Evolutionary conservation across 2,329 filamentous ascomycete genomes (phyloP).

Genomic region (Arthroderma uncinatum): DNA sequence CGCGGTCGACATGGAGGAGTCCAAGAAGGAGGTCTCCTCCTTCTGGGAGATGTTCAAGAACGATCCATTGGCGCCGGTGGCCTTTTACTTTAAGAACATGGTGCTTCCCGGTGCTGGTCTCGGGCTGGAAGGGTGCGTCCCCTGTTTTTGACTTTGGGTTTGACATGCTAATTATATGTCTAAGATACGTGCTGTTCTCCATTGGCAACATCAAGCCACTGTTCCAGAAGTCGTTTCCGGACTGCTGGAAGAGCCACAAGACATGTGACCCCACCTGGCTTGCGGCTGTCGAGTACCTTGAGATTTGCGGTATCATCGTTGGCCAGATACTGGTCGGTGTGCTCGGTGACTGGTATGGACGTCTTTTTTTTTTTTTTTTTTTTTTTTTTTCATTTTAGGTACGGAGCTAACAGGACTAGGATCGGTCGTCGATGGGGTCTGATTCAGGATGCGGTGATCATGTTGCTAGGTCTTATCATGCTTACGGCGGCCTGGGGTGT

Average conservation of each 20-base stretch:
- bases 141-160: not conserved
- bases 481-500: constrained; percentile 82
- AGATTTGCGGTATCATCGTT: constrained; percentile 89
- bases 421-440: constrained; percentile 88
- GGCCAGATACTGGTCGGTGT: constrained; percentile 82
- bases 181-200: constrained; percentile 76
- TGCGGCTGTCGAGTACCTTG: constrained; percentile 75
- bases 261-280: constrained; percentile 73
- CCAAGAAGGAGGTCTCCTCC: constrained; percentile 51
- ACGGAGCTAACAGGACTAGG: constrained; percentile 37
- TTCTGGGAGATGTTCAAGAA: constrained; percentile 74
- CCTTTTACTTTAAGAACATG: constrained; percentile 81
- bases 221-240: constrained; percentile 61
- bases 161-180: constrained; percentile 32
- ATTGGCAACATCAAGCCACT: constrained; percentile 86
- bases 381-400: too few species aligned
- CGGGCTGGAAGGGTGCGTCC: constrained; percentile 62
- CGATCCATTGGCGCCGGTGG: constrained; percentile 72
- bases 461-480: constrained; percentile 88
- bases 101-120: constrained; percentile 87
- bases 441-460: constrained; percentile 88
- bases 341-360: constrained; percentile 53
- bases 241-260: constrained; percentile 59
- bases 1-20: constrained; percentile 60
- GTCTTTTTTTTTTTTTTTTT: too few species aligned